Base-by-base conservation (phyloP, 2,329 filamentous ascomycete genomes). In the Pseudocercospora vitis region DNA sequence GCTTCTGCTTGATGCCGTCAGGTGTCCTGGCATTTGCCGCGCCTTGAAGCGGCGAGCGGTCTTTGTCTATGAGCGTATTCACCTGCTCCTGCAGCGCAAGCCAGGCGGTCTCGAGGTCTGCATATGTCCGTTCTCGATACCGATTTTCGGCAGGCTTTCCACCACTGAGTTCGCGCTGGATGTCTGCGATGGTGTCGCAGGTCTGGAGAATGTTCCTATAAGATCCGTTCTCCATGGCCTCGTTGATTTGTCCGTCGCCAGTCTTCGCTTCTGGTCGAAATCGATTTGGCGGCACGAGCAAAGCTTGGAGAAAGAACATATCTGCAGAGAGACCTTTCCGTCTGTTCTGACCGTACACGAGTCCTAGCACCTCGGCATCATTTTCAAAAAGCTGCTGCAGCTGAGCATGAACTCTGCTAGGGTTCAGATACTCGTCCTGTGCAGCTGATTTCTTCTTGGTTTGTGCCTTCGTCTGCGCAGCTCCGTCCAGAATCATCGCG, bases 1-100 rank as follows among this genome's bases (percentile, higher is more conserved):
- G 80, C 68, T 91, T 88, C 70, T 99, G 94, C 75, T 99, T 99
- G 75, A 99, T 95, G 63, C 95, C 94, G 59, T 96, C 91, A 57
- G 95, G 89, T 49, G 89, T 87, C 52, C 85, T 81, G 65, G 87
- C 86, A 11, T 85, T 89, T 23, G 90, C 89, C 14, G 84, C 79
- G 48, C 90, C 90, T 60, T 88, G 85, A 3, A 90, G 79, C 2
- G 91, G 89, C 65, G 94, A 95, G 58, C 91, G 86, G 66, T 91
- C 88, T 59, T 87, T 84, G 71, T 99, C 94, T 61, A 97, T 90
- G 49, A 99, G 76, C n/a, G 88, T 85, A 69, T 99, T 99, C 57
- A 97, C 89, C 21, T 83, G 78, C 64, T 96, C 91, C 72, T 99
- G 94, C 9, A 99, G 80, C 46, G 86, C 82, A 19, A 90, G 84